A percentile compares a stretch with the other conserved stretches of the same genome.
phyloP scores from a whole-genome alignment of 2,329 filamentous ascomycete genomes.

The Coniochaeta hoffmannii region DNA sequence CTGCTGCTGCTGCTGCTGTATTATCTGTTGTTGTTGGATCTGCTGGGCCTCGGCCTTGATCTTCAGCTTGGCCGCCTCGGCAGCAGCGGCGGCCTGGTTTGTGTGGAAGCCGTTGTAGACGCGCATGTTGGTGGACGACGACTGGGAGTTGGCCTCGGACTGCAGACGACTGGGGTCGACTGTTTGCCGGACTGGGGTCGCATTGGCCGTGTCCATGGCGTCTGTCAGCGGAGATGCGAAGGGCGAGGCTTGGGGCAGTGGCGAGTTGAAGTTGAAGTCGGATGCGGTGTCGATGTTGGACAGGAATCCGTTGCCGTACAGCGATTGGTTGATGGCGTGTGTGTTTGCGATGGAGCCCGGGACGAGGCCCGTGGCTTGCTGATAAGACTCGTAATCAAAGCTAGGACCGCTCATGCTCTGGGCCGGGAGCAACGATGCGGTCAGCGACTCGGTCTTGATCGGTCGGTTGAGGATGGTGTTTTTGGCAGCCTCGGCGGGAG shows the following conservation, averaged over 20 bases:
- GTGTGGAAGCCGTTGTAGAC: constrained; percentile 36
- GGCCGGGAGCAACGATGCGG: constrained; percentile 44
- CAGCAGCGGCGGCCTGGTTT: constrained; percentile 70
- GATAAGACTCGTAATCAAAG: constrained; percentile 91
- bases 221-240: neutral
- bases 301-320: neutral
- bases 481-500: neutral
- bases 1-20: constrained; percentile 51
- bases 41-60: constrained; percentile 55
- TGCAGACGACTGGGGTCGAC: neutral
- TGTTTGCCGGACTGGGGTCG: neutral
- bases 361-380: constrained; percentile 90
- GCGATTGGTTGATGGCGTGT: neutral
- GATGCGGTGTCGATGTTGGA: neutral
- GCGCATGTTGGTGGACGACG: neutral
- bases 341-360: constrained; percentile 52
- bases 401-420: constrained; percentile 71
- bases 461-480: constrained; percentile 34
- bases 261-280: neutral
- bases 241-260: neutral
- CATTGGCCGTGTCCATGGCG: neutral
- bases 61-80: neutral
- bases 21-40: constrained; percentile 56
- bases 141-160: neutral
- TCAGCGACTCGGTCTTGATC: constrained; percentile 44